Base-by-base conservation (phyloP, 306 rosid genomes). In the Fragaria ananassa region DNA sequence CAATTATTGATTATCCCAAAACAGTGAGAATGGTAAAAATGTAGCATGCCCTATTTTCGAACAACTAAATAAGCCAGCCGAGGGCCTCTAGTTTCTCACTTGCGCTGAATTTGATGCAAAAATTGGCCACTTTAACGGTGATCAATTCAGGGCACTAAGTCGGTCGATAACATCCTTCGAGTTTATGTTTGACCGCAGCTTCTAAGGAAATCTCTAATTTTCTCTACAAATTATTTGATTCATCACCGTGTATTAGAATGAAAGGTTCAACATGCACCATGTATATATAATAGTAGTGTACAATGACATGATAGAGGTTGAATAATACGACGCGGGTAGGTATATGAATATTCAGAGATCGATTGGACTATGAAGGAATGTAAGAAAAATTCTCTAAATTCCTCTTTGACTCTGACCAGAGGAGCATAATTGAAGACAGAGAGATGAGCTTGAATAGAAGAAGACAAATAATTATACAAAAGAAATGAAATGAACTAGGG, bases 21-120 rank as follows among this genome's bases (percentile, higher is more conserved):
- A 15, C 68, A 57, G 67, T 76, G 47, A 67, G 75, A 50, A 41
- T 76, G 69, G 78, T 81, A 85, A 61, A 63, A 41, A 9, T 35
- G 14, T 25, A 57, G 64, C 56, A 70, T 54, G 70, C 79, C 73
- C 75, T 80, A 45, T 79, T 51, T 79, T 85, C 51, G 79, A 67
- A 80, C 21, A 60, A 66, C 79, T 62, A 72, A 77, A 65, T 60
- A 21, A 34, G 69, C 79, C 37, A 68, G 74, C 57, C 62, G 18
- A 21, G 74, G 25, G 80, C 70, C 84, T 83, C 85, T 47, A 70
- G 82, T 81, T 87, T 83, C 88, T 84, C 86, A 67, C 76, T 84
- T 41, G 35, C 93, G 81, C 97, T 90, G 93, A 92, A 88, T 87
- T 89, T 87, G 72, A 89, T 88, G 96, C 90, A 81, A 81, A 81